These are phyloP conservation scores for Ophiostoma pallidulum DNA, from an alignment of 2,329 filamentous ascomycete species.

Conservation along the genomic window DNA sequence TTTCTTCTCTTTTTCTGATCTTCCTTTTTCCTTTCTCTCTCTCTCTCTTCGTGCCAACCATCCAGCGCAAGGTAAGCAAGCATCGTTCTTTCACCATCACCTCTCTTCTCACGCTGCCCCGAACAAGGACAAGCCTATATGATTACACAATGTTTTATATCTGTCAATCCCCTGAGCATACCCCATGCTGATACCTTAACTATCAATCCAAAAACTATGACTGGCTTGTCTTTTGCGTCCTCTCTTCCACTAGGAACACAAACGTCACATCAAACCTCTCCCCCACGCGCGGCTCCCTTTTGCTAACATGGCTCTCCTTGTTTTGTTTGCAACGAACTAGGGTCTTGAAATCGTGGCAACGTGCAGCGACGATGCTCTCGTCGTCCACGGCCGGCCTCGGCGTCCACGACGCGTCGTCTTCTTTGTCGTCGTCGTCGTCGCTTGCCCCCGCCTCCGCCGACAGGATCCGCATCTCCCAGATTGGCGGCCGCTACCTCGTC, in stretches of 20 bases:
- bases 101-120: neutral
- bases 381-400: neutral
- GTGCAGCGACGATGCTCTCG: neutral
- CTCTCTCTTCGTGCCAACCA: neutral
- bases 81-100: neutral
- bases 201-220: conserved; percentile 16
- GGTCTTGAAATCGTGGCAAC: no score
- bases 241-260: neutral
- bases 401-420: no score
- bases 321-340: neutral
- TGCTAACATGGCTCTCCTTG: no score
- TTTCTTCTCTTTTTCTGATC: conserved; percentile 2
- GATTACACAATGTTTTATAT: conserved; percentile 43
- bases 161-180: conserved; percentile 51
- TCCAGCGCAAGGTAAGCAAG: conserved; percentile 9
- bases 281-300: no score
- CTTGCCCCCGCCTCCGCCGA: no score
- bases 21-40: conserved; percentile 9
- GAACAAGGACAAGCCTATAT: conserved; percentile 24
- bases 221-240: conserved; percentile 23
- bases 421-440: no score
- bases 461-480: conserved; percentile 68
- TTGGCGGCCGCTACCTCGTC: conserved; percentile 74
- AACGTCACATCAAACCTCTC: no score
- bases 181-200: conserved; percentile 30